These are phyloP conservation scores for Fusarium sp. DNA, from an alignment of 2,329 filamentous ascomycete species.

Conservation along the genomic window DNA sequence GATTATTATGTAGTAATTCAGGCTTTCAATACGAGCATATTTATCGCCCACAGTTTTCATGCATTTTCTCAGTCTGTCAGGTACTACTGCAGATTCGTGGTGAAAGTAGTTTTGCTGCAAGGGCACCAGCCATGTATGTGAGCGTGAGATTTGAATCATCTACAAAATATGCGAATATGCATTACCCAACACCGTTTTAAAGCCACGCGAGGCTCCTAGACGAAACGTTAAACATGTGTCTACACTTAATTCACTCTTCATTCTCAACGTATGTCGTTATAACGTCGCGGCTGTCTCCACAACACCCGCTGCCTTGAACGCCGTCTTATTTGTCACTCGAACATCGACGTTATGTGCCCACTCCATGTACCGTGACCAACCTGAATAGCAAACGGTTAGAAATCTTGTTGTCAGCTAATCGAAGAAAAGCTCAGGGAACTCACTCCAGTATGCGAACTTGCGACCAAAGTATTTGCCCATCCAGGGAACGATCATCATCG, in stretches of 20 bases:
- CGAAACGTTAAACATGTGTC: neutral
- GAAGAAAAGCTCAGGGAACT: conserved; percentile 49
- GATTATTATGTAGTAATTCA: conserved; percentile 43
- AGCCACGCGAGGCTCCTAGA: conserved; percentile 28
- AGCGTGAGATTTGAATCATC: conserved; percentile 16
- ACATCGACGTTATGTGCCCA: conserved; percentile 90
- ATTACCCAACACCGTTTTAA: conserved; percentile 43
- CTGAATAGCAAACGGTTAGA: conserved; percentile 59
- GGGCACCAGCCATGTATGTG: neutral
- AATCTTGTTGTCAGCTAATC: conserved; percentile 2
- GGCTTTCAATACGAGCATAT: conserved; percentile 6
- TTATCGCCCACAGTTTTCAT: neutral
- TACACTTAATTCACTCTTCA: neutral
- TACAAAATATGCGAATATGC: conserved; percentile 30
- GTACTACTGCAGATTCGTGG: neutral
- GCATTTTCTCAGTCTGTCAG: neutral
- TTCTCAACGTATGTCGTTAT: conserved; percentile 47
- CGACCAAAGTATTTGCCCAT: conserved; percentile 94
- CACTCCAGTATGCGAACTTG: conserved; percentile 97
- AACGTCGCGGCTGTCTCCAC: conserved; percentile 70
- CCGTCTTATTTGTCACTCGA: conserved; percentile 70
- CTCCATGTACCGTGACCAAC: conserved; percentile 93
- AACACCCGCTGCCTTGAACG: conserved; percentile 73
- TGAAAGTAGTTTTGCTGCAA: neutral
- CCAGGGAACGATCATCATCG: conserved; percentile 95